These are phyloP conservation scores for Pulveroboletus sp. DNA, from an alignment of 768 basidiomycete genomes.

Conservation along the genomic window DNA sequence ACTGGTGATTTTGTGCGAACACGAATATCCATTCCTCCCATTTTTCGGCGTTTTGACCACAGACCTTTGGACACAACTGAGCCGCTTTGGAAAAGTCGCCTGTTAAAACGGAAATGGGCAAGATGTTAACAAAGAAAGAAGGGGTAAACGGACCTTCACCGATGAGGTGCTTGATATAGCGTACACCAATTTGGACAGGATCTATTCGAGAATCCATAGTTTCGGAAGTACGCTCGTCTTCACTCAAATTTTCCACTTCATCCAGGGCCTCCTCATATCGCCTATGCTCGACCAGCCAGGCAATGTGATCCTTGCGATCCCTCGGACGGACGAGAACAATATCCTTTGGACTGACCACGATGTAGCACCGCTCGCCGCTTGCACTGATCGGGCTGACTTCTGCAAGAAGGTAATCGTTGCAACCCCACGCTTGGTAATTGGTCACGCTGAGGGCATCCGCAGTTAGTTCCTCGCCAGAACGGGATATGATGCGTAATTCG, in stretches of 20 bases:
- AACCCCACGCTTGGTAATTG: conserved; percentile 80
- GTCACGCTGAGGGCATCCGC: conserved; percentile 80
- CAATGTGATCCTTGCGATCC: conserved; percentile 86
- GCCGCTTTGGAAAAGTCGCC: conserved; percentile 79
- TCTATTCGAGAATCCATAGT: conserved; percentile 42
- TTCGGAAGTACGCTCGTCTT: conserved; percentile 29
- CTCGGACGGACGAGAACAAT: conserved; percentile 84
- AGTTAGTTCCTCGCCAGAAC: conserved; percentile 82
- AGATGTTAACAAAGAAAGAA: background rate
- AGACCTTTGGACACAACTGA: conserved; percentile 77
- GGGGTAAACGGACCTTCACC: conserved; percentile 58
- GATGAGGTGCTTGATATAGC: conserved; percentile 85
- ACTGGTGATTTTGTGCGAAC: conserved; percentile 77
- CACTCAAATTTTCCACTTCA: conserved; percentile 65
- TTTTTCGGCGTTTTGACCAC: conserved; percentile 70
- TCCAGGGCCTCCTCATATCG: conserved; percentile 88
- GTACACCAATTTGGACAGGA: conserved; percentile 73
- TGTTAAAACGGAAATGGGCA: conserved; percentile 19
- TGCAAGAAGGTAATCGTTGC: conserved; percentile 85
- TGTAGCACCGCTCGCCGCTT: conserved; percentile 54
- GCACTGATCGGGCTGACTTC: conserved; percentile 36
- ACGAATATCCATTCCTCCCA: conserved; percentile 97
- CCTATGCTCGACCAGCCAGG: conserved; percentile 85
- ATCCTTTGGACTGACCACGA: conserved; percentile 85
- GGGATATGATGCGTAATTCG: conserved; percentile 89